Base-by-base conservation (phyloP, 1,284 basidiomycete genomes). In the Microbotryomycetes sp. region DNA sequence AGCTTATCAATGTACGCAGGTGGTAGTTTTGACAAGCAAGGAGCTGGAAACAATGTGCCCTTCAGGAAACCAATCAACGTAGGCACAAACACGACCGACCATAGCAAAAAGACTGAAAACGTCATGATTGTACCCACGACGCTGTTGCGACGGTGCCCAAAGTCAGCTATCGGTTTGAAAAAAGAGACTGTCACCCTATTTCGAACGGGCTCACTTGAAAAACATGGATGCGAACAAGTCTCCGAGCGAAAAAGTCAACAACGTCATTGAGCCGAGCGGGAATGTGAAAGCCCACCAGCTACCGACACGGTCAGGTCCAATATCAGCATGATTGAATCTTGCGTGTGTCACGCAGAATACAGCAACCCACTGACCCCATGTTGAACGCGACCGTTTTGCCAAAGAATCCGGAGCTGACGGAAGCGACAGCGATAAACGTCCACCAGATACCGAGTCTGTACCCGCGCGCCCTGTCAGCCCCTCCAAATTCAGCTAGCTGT, bases 381-480 rank as follows among this genome's bases (percentile, higher is more conserved):
- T 68, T 70, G 61, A 71, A 71, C 30, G 31, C 48, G 46, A 66
- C 45, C 31, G 30, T 32, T 31, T 50, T 55, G 26, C 53, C 42
- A 48, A 59, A 50, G 29, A 65, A 64, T 49, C 70, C 66, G 2
- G 58, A 51, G 14, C 36, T 54, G 42, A 72, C 59, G 7, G 51
- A 58, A 6, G 60, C 64, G 45, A 70, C 53, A 4, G 71, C 71
- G 25, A 70, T 49, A 49, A 65, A 68, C 2, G 60, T 32, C 62
- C 69, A 73, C 71, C 71, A 73, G 9, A 73, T 50, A 15, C 71
- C 71, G 9, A 70, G 65, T 0, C 68, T 64, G 56, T 16, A 19
- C 9, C 19, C 19, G 36, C 19, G 15, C 2, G 6, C n/a, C n/a
- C n/a, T n/a, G n/a, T n/a, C n/a, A n/a, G n/a, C n/a, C n/a, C n/a